Evolutionary conservation across 208 protist genomes (phyloP).

Genomic region (Zelonia costaricensis): DNA sequence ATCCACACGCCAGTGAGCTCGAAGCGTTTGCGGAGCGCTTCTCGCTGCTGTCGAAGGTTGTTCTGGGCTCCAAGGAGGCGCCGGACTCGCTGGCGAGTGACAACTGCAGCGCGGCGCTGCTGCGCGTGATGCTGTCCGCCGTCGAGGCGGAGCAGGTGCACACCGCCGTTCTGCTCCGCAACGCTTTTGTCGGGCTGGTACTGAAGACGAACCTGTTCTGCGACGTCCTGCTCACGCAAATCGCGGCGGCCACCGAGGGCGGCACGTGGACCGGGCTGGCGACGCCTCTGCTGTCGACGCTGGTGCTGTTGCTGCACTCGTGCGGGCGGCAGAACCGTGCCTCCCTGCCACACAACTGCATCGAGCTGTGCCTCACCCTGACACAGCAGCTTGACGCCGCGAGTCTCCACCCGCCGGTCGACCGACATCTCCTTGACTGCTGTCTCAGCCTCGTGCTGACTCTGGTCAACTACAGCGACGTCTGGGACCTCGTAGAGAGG

Average conservation of each 20-base stretch:
- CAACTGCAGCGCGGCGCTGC: conserved; percentile 26
- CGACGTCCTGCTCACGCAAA: conserved; percentile 34
- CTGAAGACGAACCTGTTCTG: conserved; percentile 48
- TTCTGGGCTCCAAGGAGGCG: conserved; percentile 22
- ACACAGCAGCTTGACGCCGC: conserved; percentile 32
- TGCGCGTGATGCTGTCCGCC: conserved; percentile 41
- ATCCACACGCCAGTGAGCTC: conserved; percentile 7
- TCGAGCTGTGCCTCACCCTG: conserved; percentile 65
- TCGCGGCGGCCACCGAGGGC: conserved; percentile 30
- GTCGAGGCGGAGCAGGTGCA: conserved; percentile 9
- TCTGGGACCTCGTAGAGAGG: conserved; percentile 52
- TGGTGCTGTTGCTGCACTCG: conserved; percentile 43
- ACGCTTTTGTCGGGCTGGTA: conserved; percentile 44
- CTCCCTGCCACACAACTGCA: conserved; percentile 46
- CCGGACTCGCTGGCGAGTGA: conserved; percentile 21
- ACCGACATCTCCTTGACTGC: conserved; percentile 52
- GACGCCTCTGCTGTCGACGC: conserved; percentile 49
- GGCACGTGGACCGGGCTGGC: conserved; percentile 33
- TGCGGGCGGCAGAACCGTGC: conserved; percentile 33
- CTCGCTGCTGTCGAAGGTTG: conserved; percentile 39
- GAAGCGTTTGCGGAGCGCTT: conserved; percentile 36
- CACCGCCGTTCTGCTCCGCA: conserved; percentile 41
- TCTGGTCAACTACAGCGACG: conserved; percentile 64
- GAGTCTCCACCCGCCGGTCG: conserved; percentile 28
- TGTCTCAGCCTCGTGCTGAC: conserved; percentile 55